A percentile compares a stretch with the other conserved stretches of the same genome.
phyloP scores from a whole-genome alignment of 768 basidiomycete genomes.

The Lentinus brumalis region DNA sequence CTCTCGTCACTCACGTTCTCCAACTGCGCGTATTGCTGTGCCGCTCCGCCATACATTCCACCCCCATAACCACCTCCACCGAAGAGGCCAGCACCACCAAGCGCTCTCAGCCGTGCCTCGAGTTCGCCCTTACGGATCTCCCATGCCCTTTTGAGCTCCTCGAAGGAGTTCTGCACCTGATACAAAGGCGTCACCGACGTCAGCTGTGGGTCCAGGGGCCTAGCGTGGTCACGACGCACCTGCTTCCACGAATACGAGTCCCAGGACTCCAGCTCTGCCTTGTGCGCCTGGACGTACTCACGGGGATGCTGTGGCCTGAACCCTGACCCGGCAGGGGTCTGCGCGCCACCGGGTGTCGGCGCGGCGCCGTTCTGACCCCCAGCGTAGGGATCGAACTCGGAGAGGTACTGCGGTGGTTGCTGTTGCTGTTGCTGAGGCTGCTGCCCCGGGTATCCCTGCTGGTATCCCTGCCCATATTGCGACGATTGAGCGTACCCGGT shows the following conservation, averaged over 20 bases:
- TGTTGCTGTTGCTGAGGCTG: conserved; percentile 27
- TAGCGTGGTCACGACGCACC: conserved; percentile 14
- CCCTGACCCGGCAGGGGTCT: conserved; percentile 25
- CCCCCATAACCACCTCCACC: conserved; percentile 32
- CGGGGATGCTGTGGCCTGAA: conserved; percentile 62
- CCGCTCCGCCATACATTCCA: conserved; percentile 24
- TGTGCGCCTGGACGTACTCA: conserved; percentile 65
- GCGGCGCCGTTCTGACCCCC: neutral
- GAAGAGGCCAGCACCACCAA: conserved; percentile 46
- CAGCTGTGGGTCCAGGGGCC: neutral
- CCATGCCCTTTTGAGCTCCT: conserved; percentile 70
- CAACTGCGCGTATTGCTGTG: conserved; percentile 54
- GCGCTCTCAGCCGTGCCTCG: conserved; percentile 45
- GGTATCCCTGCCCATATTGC: conserved; percentile 23
- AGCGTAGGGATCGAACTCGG: conserved; percentile 46
- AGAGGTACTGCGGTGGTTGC: conserved; percentile 27
- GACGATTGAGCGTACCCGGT: conserved; percentile 31
- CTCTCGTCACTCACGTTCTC: conserved; percentile 50
- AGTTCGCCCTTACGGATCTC: conserved; percentile 58
- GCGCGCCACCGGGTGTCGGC: neutral
- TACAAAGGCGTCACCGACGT: neutral
- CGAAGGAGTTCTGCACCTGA: conserved; percentile 55
- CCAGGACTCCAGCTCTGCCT: conserved; percentile 71
- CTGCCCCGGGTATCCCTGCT: conserved; percentile 24
- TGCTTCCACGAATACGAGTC: conserved; percentile 74